Evolutionary conservation across 2,329 filamentous ascomycete species (phyloP).

Genomic region (Colletotrichum musicola): DNA sequence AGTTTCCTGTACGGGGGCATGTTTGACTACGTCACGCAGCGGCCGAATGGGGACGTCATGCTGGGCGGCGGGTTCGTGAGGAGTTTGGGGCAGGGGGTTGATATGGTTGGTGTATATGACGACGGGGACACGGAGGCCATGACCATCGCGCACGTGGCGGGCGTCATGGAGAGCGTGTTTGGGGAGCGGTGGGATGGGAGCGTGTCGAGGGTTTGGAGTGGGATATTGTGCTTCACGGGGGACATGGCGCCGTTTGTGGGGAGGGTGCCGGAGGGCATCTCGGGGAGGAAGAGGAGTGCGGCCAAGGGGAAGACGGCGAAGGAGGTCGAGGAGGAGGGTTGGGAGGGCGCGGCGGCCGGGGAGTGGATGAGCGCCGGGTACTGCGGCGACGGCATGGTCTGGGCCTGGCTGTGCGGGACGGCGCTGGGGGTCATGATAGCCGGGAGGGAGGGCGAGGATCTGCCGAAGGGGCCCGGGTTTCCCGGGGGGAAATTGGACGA

Average conservation of each 20-base stretch:
- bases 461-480: slow-evolving; percentile 48
- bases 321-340: slow-evolving; percentile 9
- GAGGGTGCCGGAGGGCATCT: slow-evolving; percentile 46
- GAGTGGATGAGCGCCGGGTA: slow-evolving; percentile 68
- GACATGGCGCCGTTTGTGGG: slow-evolving; percentile 66
- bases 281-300: slow-evolving; percentile 39
- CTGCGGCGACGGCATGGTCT: slow-evolving; percentile 66
- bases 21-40: slow-evolving; percentile 67
- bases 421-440: slow-evolving; percentile 61
- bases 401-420: slow-evolving; percentile 64
- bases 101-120: slow-evolving; percentile 60
- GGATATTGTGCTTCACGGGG: slow-evolving; percentile 60
- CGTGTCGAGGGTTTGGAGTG: slow-evolving; percentile 61
- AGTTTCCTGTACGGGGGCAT: slow-evolving; percentile 57
- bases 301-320: background rate
- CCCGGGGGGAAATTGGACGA: slow-evolving; percentile 51
- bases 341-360: slow-evolving; percentile 43
- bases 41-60: slow-evolving; percentile 63
- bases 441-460: slow-evolving; percentile 50
- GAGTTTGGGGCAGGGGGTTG: slow-evolving; percentile 55
- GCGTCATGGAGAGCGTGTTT: slow-evolving; percentile 58
- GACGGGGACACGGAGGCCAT: slow-evolving; percentile 57
- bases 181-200: slow-evolving; percentile 52
- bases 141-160: slow-evolving; percentile 54
- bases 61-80: slow-evolving; percentile 65